A percentile compares a stretch with the other conserved stretches of the same genome.
These are phyloP conservation scores for Aspergillus tubingensis DNA, from an alignment of 2,329 filamentous ascomycete species.

Conservation along the genomic window DNA sequence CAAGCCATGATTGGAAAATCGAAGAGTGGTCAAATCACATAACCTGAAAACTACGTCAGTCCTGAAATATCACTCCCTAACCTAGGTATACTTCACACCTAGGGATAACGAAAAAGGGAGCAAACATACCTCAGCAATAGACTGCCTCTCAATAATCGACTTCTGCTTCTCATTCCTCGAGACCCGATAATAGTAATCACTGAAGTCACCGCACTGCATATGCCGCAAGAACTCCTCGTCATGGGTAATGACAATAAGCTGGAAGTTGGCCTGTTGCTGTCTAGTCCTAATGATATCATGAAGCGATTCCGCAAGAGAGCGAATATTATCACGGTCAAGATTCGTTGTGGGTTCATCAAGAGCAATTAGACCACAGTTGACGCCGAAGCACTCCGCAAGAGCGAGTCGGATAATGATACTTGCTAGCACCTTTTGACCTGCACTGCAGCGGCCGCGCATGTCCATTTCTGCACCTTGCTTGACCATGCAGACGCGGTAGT, in stretches of 20 bases:
- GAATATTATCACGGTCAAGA: constrained; percentile 92
- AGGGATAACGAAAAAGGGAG: background rate
- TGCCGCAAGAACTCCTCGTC: constrained; percentile 92
- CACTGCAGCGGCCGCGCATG: constrained; percentile 96
- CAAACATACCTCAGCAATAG: constrained; percentile 51
- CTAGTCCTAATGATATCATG: constrained; percentile 84
- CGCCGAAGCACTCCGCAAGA: constrained; percentile 92
- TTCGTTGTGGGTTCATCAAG: constrained; percentile 98
- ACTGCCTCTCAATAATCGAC: constrained; percentile 74
- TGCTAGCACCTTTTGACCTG: constrained; percentile 93
- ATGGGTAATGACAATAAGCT: constrained; percentile 97
- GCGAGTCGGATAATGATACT: constrained; percentile 97
- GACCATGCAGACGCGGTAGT: constrained; percentile 97
- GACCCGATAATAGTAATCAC: constrained; percentile 88
- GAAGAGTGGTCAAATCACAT: background rate
- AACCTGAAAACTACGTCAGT: background rate
- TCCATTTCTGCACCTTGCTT: constrained; percentile 98
- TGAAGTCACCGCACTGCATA: constrained; percentile 93
- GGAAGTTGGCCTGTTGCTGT: constrained; percentile 88
- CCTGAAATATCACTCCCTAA: constrained; percentile 9
- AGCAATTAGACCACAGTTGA: constrained; percentile 93
- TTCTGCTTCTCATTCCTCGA: constrained; percentile 81
- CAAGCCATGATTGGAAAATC: background rate
- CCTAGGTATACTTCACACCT: constrained; percentile 10
- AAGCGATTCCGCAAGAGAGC: constrained; percentile 78